These are phyloP conservation scores for Solanum habrochaites DNA, from an alignment of 257 asterid species.

Conservation along the genomic window DNA sequence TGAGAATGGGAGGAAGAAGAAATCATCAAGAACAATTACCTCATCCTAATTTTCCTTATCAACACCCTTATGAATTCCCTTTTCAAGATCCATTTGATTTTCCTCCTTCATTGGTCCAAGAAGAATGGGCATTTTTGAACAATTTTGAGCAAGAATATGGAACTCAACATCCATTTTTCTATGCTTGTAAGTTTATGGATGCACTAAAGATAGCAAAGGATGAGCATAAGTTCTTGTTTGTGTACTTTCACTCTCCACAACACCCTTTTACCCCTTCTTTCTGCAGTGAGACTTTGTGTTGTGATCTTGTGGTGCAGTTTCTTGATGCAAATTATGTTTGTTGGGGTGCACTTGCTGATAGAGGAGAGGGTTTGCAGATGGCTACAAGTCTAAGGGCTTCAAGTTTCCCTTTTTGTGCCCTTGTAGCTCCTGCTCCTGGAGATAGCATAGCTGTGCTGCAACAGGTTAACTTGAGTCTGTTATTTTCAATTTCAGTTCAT, in stretches of 20 bases:
- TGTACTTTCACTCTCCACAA: conserved; percentile 66
- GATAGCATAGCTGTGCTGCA: conserved; percentile 60
- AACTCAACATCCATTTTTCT: conserved; percentile 62
- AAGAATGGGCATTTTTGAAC: conserved; percentile 56
- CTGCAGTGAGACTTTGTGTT: conserved; percentile 63
- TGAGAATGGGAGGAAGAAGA: conserved; percentile 26
- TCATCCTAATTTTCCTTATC: conserved; percentile 17
- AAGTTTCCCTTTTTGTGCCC: conserved; percentile 66
- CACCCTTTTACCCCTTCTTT: conserved; percentile 63
- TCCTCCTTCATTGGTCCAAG: conserved; percentile 25
- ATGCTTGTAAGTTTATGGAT: conserved; percentile 53
- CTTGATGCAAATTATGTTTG: conserved; percentile 73
- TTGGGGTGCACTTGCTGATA: conserved; percentile 61
- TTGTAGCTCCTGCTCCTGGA: conserved; percentile 61
- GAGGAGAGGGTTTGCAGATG: conserved; percentile 66
- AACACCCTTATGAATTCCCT: conserved; percentile 23
- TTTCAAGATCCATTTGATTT: conserved; percentile 11
- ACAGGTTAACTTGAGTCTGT: conserved; percentile 26
- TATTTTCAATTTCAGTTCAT: neutral
- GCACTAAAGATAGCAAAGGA: conserved; percentile 50
- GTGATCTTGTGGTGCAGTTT: conserved; percentile 67
- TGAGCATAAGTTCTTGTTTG: conserved; percentile 51
- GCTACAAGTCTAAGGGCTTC: conserved; percentile 27
- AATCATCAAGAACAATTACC: conserved; percentile 13
- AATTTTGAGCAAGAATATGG: conserved; percentile 70